Percentiles rank a stretch among this genome's conserved stretches.
Conservation (phyloP, 495 filamentous ascomycete species). For the Penicillium steckii region DNA sequence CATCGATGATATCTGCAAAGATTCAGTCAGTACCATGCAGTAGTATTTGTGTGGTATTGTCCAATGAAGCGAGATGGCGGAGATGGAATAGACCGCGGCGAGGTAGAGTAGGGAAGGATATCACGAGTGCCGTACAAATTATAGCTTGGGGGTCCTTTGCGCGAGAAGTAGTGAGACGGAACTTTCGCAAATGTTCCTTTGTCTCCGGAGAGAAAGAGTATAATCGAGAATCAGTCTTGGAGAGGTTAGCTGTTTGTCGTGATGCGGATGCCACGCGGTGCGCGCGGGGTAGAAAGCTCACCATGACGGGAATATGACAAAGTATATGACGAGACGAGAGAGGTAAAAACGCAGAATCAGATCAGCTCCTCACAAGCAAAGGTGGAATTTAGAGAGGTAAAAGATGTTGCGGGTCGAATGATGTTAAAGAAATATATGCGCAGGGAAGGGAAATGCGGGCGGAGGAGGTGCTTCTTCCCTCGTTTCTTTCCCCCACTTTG, state of each 20-base stretch:
- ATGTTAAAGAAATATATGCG: no score
- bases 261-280: neutral
- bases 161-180: conserved; percentile 85
- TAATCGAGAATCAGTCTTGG: conserved; percentile 82
- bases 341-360: neutral
- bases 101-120: neutral
- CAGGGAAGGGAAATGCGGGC: conserved; percentile 22
- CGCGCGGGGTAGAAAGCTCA: conserved; percentile 4
- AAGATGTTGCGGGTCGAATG: no score
- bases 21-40: neutral
- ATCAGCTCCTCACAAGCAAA: no score
- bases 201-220: conserved; percentile 93
- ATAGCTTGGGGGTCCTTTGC: conserved; percentile 85
- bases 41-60: neutral
- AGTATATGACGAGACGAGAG: neutral
- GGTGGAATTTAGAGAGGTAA: no score
- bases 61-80: neutral
- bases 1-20: conserved; percentile 64
- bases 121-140: conserved; percentile 70
- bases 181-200: conserved; percentile 83
- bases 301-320: no score
- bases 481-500: conserved; percentile 13
- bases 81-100: neutral
- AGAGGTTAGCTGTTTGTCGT: conserved; percentile 3
- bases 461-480: conserved; percentile 23